phyloP scores from a whole-genome alignment of 345 rosid species.

The Mangifera indica region DNA sequence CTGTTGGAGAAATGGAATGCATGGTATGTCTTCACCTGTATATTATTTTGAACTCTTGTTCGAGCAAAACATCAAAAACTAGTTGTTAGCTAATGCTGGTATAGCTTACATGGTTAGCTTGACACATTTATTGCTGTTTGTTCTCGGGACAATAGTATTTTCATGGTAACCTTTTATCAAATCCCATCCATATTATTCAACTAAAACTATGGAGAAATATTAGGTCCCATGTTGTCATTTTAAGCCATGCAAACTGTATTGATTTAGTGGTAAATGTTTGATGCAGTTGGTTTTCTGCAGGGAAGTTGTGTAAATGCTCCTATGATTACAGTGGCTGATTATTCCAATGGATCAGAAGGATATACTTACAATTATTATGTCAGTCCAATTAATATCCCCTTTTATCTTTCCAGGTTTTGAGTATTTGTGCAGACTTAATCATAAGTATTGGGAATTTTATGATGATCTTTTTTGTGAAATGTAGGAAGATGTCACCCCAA shows the following conservation, averaged over 20 bases:
- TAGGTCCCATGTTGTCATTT: not conserved
- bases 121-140: conserved; percentile 6
- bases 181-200: not conserved
- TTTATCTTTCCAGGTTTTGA: conserved; percentile 11
- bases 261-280: conserved; percentile 9
- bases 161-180: not conserved
- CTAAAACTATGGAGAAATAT: not conserved
- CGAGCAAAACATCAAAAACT: not conserved
- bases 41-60: conserved; percentile 10
- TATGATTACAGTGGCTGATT: conserved; percentile 97
- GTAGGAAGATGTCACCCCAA: conserved; percentile 94
- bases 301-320: conserved; percentile 99
- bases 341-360: conserved; percentile 91
- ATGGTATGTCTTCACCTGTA: conserved; percentile 57
- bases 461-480: conserved; percentile 28
- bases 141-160: conserved; percentile 1
- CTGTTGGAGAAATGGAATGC: conserved; percentile 99
- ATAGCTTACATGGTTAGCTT: not conserved
- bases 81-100: not conserved
- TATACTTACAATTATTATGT: conserved; percentile 90
- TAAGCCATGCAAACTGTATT: not conserved
- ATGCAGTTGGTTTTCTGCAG: conserved; percentile 44
- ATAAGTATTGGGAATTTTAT: conserved; percentile 10
- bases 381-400: conserved; percentile 29
- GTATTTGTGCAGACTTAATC: not conserved